phyloP scores from a whole-genome alignment of 1,284 basidiomycete genomes.

The Ceratobasidium sp. region DNA sequence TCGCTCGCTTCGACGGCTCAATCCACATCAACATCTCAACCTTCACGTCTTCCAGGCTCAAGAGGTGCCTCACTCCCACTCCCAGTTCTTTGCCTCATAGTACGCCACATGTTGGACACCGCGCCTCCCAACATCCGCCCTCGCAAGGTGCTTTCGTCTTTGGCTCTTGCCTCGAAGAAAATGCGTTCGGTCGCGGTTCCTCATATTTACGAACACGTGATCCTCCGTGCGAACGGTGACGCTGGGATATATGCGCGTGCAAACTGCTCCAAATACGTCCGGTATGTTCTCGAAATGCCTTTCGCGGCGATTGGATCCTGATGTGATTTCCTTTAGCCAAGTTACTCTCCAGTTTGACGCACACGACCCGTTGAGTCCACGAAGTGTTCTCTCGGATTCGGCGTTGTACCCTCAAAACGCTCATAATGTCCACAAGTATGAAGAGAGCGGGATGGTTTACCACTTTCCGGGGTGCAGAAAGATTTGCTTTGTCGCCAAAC shows the following conservation, averaged over 20 bases:
- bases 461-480: constrained; percentile 3
- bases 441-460: not conserved
- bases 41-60: not conserved
- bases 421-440: not conserved
- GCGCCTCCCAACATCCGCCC: not conserved
- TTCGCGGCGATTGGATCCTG: no score
- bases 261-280: not conserved
- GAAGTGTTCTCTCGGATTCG: not conserved
- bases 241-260: constrained; percentile 23
- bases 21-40: no score
- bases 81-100: constrained; percentile 8
- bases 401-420: not conserved
- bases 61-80: constrained; percentile 6
- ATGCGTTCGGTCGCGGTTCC: constrained; percentile 6
- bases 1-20: no score
- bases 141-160: not conserved
- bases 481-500: not conserved
- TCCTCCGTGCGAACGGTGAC: constrained; percentile 4
- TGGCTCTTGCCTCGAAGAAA: constrained; percentile 1
- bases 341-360: constrained; percentile 21
- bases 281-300: not conserved
- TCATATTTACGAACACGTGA: constrained; percentile 25
- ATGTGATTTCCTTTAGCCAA: not conserved
- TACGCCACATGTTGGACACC: not conserved
- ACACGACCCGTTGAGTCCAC: constrained; percentile 3